These are phyloP conservation scores for Elaeis oleifera DNA, from an alignment of 202 grass and related monocot genomes.

Conservation along the genomic window DNA sequence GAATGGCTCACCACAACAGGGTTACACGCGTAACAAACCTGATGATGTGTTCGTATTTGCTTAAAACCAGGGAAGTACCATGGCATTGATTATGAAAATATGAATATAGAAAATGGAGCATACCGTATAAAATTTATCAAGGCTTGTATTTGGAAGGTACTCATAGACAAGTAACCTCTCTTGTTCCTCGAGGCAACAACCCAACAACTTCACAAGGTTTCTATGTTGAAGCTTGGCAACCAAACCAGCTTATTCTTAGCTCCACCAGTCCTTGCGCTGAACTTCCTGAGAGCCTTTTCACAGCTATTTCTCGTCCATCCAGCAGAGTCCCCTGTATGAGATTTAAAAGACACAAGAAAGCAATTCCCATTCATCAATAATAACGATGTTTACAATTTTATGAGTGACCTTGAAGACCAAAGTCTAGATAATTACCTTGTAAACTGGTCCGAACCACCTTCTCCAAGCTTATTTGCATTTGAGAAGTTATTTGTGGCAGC, in stretches of 20 bases:
- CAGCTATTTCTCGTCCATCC: slow-evolving; percentile 38
- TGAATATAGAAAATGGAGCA: too few species aligned
- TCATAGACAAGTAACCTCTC: slow-evolving; percentile 60
- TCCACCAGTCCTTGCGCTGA: slow-evolving; percentile 37
- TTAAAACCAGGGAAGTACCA: too few species aligned
- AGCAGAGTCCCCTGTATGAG: slow-evolving; percentile 13
- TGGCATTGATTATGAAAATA: too few species aligned
- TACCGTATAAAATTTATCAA: slow-evolving; percentile 26
- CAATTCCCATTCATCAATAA: background rate
- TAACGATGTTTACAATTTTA: background rate
- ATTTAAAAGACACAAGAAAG: too few species aligned
- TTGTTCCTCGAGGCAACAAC: slow-evolving; percentile 33
- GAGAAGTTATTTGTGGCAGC: slow-evolving; percentile 40
- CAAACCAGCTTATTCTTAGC: slow-evolving; percentile 34
- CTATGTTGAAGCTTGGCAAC: slow-evolving; percentile 52
- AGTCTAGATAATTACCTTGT: slow-evolving; percentile 16
- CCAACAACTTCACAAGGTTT: slow-evolving; percentile 47
- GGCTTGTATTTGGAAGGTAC: slow-evolving; percentile 46
- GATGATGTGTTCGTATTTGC: too few species aligned
- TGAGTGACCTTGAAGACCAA: background rate
- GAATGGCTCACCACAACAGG: too few species aligned
- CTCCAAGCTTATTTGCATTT: slow-evolving; percentile 39
- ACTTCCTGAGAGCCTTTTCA: slow-evolving; percentile 42
- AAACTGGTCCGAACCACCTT: slow-evolving; percentile 52
- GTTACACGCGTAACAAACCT: too few species aligned